A percentile compares a stretch with the other conserved stretches of the same genome.
phyloP scores from a whole-genome alignment of 768 basidiomycete species.

The Mycena amicta region DNA sequence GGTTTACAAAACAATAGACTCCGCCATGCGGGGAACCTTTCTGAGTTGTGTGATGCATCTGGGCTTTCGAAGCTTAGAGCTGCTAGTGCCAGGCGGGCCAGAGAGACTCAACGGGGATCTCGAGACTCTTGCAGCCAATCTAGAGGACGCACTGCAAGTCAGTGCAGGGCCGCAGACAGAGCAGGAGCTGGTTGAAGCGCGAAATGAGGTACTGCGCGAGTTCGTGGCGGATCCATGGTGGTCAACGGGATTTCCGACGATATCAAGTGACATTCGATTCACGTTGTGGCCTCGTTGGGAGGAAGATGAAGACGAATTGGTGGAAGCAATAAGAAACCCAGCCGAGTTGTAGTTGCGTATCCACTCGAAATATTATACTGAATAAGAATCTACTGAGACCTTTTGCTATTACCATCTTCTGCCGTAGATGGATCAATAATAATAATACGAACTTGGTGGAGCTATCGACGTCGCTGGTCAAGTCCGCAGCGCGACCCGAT shows the following conservation, averaged over 20 bases:
- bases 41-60: conserved; percentile 10
- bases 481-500: too few relatives aligned
- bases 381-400: too few relatives aligned
- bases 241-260: not conserved
- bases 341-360: too few relatives aligned
- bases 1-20: not conserved
- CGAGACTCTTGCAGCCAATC: conserved; percentile 4
- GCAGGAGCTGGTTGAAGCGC: not conserved
- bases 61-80: conserved; percentile 9
- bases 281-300: conserved; percentile 5
- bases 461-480: too few relatives aligned
- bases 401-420: too few relatives aligned
- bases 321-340: conserved; percentile 8
- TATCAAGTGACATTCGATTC: not conserved
- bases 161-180: not conserved
- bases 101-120: conserved; percentile 9
- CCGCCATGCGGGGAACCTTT: not conserved
- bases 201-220: not conserved
- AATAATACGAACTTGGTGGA: too few relatives aligned
- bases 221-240: conserved; percentile 13
- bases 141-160: not conserved
- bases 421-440: too few relatives aligned
- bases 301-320: conserved; percentile 1
- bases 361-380: too few relatives aligned
- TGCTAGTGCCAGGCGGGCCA: conserved; percentile 6